Evolutionary conservation across 371 early-diverging fungal genomes (phyloP), one percentile per base, ranked within the genome.

Genomic region (Basidiobolus meristosporus): DNA sequence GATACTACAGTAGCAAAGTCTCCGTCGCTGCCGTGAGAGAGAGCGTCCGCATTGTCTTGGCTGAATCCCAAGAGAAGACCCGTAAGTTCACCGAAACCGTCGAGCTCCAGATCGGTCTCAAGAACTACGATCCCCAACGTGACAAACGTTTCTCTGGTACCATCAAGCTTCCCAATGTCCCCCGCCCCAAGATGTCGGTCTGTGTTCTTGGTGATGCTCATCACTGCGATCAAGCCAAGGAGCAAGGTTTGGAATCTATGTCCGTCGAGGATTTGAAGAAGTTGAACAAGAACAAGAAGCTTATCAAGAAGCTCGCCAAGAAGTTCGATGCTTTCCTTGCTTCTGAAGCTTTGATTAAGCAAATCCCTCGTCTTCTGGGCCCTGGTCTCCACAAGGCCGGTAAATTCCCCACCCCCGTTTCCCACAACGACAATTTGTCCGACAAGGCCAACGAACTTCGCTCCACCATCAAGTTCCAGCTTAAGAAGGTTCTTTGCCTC

Each of bases 91-190:
- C 63, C 43, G 96, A 95, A 68, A 92, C 96, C 48, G 76, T 96
- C 47, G 96, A 98, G 68, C 79, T 98, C 59, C 93, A 96, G 69
- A 79, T 96, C 56, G 90, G 91, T 62, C 92, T n/a, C n/a, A n/a
- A n/a, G n/a, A n/a, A n/a, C n/a, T n/a, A n/a, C n/a, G n/a, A n/a
- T n/a, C n/a, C n/a, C 54, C 91, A 90, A 68, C 82, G 92, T 71
- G 98, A 98, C 68, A 92, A 92, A 78, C 95, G 93, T 86, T 90
- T 98, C 80, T 80, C 84, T 52, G 95, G 95, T 57, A 87, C 92
- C 59, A 80, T 96, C 65, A 73, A 69, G n/a, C 78, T 93, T 46
- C 93, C 98, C 59, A 70, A 86, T 68, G 67, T 82, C 51, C 90
- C 91, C 50, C 76, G 88, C 58, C 92, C 88, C 56, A 75, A 79